Evolutionary conservation across 2,329 filamentous ascomycete genomes (phyloP), one percentile per base, ranked within the genome.

Genomic region (Aspergillus sp.): DNA sequence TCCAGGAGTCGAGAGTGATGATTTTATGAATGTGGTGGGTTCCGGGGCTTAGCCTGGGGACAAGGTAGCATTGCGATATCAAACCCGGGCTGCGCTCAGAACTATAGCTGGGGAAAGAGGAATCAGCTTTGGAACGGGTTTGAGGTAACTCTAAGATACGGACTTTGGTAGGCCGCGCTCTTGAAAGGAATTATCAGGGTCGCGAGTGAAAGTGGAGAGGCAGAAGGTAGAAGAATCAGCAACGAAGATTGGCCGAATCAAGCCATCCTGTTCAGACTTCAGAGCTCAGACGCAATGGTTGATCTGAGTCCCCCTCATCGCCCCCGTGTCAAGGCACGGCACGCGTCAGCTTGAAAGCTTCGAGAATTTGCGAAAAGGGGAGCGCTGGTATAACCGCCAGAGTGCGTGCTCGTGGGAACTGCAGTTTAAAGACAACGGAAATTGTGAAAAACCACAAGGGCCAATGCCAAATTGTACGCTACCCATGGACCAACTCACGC

Each of bases 361-460:
- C 62, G 73, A 76, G 67, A 76, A 76, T 64, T 72, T 22, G 60
- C 50, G 61, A 66, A 59, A 66, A 63, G 59, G 54, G 51, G 47
- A 62, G 57, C 59, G 58, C 53, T 59, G 63, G 56, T 64, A 60
- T 50, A 42, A 58, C 24, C 24, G 42, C 20, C 24, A 17, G 39
- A 34, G 57, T 42, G 30, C 41, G 57, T 42, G 30, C 46, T 48
- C 46, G 39, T 49, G 34, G 34, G 34, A 37, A 37, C 27, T 30
- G 34, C 15, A 15, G 13, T 37, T n/a, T 20, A 9, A 48, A 27
- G 44, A 24, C 13, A 49, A 13, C n/a, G n/a, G 24, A 9, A 30
- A 15, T 34, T 22, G 22, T 46, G 41, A 41, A 22, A 47, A 40
- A 51, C 54, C n/a, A 4, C 34, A 8, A 17, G 3, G 37, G 37